phyloP scores from a whole-genome alignment of 768 basidiomycete genomes.

The Lentinus tigrinus region DNA sequence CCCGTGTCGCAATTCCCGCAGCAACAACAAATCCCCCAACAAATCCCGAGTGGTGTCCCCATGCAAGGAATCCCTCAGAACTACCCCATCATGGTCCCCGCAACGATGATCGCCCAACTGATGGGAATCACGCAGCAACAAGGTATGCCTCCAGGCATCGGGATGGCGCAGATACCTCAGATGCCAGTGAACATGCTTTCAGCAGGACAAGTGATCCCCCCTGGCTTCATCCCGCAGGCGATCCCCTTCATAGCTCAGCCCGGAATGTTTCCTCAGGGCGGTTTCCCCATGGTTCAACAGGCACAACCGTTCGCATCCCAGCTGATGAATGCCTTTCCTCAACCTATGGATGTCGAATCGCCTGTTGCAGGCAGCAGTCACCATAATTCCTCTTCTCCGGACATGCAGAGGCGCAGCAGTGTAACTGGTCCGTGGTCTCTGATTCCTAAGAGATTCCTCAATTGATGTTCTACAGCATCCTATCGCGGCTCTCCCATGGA shows the following conservation, averaged over 20 bases:
- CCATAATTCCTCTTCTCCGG: neutral
- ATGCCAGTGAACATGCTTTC: conserved; percentile 1
- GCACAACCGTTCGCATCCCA: neutral
- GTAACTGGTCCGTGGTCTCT: neutral
- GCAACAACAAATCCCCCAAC: neutral
- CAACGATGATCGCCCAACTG: conserved; percentile 2
- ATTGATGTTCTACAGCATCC: neutral
- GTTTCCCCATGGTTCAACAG: conserved; percentile 2
- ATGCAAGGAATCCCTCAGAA: conserved; percentile 1
- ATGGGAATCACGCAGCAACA: conserved; percentile 4
- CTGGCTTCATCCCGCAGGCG: neutral
- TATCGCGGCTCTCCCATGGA: conserved; percentile 3
- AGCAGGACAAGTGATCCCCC: neutral
- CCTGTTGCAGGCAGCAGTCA: neutral
- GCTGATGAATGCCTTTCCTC: neutral
- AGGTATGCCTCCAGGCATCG: neutral
- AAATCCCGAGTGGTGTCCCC: neutral
- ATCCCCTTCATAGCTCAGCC: conserved; percentile 1
- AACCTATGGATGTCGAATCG: neutral
- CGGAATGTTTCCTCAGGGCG: neutral
- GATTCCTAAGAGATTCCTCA: too few relatives aligned
- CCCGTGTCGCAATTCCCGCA: neutral
- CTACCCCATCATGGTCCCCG: neutral
- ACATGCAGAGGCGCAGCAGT: neutral
- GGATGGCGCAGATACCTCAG: neutral